Percentiles rank a stretch among this genome's conserved stretches.
These are phyloP conservation scores for Trypanosoma caninum DNA, from an alignment of 208 protist genomes.

Conservation along the genomic window DNA sequence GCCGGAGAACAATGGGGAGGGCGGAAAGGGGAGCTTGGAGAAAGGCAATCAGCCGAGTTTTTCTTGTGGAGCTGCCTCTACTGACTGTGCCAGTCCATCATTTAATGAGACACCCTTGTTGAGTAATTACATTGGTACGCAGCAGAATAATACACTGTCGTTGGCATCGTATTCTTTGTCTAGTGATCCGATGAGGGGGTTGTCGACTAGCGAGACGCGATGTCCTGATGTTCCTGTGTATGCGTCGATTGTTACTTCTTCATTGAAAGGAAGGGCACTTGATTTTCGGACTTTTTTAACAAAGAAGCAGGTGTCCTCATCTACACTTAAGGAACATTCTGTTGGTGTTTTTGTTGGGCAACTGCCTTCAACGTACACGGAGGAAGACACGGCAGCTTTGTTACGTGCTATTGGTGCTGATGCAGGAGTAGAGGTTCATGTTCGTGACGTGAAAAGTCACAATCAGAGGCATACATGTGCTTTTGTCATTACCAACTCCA, in stretches of 20 bases:
- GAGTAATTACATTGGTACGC: background rate
- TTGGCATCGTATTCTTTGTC: background rate
- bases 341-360: constrained; percentile 80
- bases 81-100: constrained; percentile 3
- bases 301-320: constrained; percentile 28
- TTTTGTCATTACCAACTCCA: constrained; percentile 76
- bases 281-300: constrained; percentile 52
- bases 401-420: constrained; percentile 60
- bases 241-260: constrained; percentile 29
- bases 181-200: background rate
- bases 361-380: constrained; percentile 68
- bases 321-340: constrained; percentile 42
- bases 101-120: background rate
- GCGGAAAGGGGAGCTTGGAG: background rate
- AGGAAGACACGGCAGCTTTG: constrained; percentile 67
- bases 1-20: background rate
- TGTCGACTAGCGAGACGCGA: background rate
- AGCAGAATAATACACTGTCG: background rate
- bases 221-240: constrained; percentile 44
- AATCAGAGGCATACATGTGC: constrained; percentile 77
- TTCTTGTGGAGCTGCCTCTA: background rate
- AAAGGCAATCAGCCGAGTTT: background rate
- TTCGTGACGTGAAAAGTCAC: constrained; percentile 79
- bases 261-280: constrained; percentile 40
- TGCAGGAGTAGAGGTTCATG: constrained; percentile 44